Base-by-base conservation (phyloP, 176 grass and related monocot genomes). In the Calamus simplicifolius region DNA sequence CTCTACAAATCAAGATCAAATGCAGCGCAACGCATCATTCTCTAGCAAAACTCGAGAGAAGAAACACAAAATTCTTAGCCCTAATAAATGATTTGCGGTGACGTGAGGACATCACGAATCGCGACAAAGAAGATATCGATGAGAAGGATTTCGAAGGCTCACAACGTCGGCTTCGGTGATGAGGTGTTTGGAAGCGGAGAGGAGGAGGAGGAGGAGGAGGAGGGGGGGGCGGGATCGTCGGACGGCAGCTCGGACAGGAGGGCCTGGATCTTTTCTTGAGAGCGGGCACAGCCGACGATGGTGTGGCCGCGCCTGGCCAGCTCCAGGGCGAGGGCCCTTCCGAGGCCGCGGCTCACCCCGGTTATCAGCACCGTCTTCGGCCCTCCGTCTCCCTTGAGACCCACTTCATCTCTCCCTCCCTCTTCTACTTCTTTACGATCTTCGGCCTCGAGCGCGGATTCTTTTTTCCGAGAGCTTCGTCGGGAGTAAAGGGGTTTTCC, bases 341-440 rank as follows among this genome's bases (percentile, higher is more conserved):
- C 92, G 38, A 97, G 78, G 25, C 92, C 92, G 12, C 92, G 81
- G 83, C 83, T 88, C 23, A 85, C 87, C 43, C 92, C 92, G 7
- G 92, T 97, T 61, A 97, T 61, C 60, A 90, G 75, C 49, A 97
- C 86, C 63, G 92, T 91, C 78, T 82, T 88, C 59, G 63, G 72
- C 65, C 56, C 75, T 17, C 63, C 54, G 19, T 56, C 73, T 14
- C 66, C 80, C 63, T 69, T 75, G 27, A 80, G 66, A 2, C 68
- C 89, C 67, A 71, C 68, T 73, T 78, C 43, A 59, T 29, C 81
- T 6, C 66, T 19, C 67, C 63, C 52, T 61, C 52, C 21, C 19
- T 63, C 68, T 66, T 71, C 79, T 48, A 56, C 48, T 43, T 12
- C 35, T 43, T 10, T 13, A 2, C 21, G 21, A 23, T 23, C 21